Evolutionary conservation across 2,329 filamentous ascomycete genomes (phyloP).

Genomic region (Hypoxylon sp.): DNA sequence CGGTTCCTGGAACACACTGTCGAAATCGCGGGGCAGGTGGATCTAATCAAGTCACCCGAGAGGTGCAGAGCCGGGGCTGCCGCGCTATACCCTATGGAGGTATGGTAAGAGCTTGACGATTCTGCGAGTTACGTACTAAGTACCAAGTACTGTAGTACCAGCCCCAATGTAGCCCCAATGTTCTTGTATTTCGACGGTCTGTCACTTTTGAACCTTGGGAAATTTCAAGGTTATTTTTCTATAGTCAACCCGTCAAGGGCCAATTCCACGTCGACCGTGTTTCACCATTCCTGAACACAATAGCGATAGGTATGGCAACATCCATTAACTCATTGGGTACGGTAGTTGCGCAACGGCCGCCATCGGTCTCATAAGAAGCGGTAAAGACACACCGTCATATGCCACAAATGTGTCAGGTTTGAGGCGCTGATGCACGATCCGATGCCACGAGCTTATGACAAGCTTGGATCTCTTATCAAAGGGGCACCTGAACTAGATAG

Average conservation of each 20-base stretch:
- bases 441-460: constrained; percentile 12
- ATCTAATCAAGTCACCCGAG: constrained; percentile 45
- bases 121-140: constrained; percentile 37
- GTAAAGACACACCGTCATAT: constrained; percentile 34
- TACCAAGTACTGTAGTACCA: constrained; percentile 25
- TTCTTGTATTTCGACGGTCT: constrained; percentile 17
- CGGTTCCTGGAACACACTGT: constrained; percentile 38
- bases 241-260: constrained; percentile 14
- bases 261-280: constrained; percentile 31
- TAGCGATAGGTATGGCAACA: constrained; percentile 44
- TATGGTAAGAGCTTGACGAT: constrained; percentile 25
- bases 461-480: constrained; percentile 27
- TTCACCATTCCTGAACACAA: constrained; percentile 39
- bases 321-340: constrained; percentile 35
- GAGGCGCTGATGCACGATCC: constrained; percentile 28
- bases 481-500: constrained; percentile 10
- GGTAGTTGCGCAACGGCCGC: constrained; percentile 39
- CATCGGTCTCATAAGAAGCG: constrained; percentile 34
- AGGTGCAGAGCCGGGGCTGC: constrained; percentile 43
- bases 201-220: constrained; percentile 9
- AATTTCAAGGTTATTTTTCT: constrained; percentile 1
- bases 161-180: constrained; percentile 4
- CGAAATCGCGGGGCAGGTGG: constrained; percentile 51
- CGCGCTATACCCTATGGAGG: constrained; percentile 35
- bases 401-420: constrained; percentile 8